Percentiles rank a stretch among this genome's conserved stretches.
Evolutionary conservation across 805 yeast genomes (phyloP).

Genomic region (Candida adriatica): DNA sequence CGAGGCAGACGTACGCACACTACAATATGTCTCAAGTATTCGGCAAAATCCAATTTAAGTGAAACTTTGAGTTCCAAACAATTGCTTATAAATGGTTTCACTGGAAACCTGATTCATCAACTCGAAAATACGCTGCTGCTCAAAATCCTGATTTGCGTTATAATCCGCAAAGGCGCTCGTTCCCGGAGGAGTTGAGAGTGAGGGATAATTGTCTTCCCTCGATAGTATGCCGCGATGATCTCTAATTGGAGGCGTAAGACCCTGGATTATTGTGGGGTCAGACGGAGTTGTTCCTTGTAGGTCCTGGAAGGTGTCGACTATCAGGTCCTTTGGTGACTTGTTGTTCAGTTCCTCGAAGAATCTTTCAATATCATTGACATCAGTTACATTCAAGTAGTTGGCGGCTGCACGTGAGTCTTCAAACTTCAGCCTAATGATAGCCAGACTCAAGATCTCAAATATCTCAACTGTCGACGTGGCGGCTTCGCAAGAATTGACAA

Average conservation of each 20-base stretch:
- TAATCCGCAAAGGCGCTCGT: constrained; percentile 1
- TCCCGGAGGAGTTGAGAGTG: constrained; percentile 19
- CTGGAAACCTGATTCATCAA: constrained; percentile 50
- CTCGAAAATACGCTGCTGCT: constrained; percentile 52
- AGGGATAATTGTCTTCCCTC: constrained; percentile 17
- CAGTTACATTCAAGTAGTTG: constrained; percentile 5
- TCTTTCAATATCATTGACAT: constrained; percentile 20
- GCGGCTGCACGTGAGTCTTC: constrained; percentile 8
- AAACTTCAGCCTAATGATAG: constrained; percentile 53
- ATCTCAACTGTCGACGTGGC: constrained; percentile 67
- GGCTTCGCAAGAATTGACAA: constrained; percentile 70
- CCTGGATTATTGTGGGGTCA: constrained; percentile 2
- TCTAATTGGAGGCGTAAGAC: constrained; percentile 3
- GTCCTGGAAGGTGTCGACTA: constrained; percentile 10
- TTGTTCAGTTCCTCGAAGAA: constrained; percentile 21
- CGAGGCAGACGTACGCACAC: constrained; percentile 2
- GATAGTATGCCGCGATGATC: neutral
- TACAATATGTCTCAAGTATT: constrained; percentile 6
- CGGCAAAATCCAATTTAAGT: constrained; percentile 8
- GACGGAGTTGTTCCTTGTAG: constrained; percentile 9
- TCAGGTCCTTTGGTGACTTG: constrained; percentile 12
- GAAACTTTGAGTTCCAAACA: constrained; percentile 32
- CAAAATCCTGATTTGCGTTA: constrained; percentile 24
- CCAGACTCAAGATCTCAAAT: constrained; percentile 65
- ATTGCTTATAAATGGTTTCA: constrained; percentile 66